Percentiles rank a stretch among this genome's conserved stretches.
Evolutionary conservation across 495 filamentous ascomycete genomes (phyloP).

Genomic region (Penicillium coffeae): DNA sequence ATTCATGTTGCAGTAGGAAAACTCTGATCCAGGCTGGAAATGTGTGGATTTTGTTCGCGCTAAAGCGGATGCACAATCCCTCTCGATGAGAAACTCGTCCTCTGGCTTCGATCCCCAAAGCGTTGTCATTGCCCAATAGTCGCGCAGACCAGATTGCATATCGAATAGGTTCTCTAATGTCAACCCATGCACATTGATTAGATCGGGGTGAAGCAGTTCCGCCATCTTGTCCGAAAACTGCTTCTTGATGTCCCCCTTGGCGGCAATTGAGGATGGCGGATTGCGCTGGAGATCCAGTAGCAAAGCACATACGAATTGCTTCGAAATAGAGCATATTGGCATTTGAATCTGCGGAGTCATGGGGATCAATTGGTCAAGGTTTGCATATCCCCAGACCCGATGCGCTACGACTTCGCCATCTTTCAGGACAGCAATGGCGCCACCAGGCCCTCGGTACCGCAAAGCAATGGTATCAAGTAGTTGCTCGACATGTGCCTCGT

Average conservation of each 20-base stretch:
- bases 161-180: constrained; percentile 24
- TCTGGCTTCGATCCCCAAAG: constrained; percentile 31
- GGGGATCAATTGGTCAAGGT: constrained; percentile 22
- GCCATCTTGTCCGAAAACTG: constrained; percentile 18
- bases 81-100: constrained; percentile 21
- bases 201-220: constrained; percentile 18
- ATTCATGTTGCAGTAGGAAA: constrained; percentile 32
- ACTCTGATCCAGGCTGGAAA: constrained; percentile 29
- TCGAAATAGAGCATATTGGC: constrained; percentile 36
- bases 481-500: constrained; percentile 5
- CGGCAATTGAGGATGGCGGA: constrained; percentile 15
- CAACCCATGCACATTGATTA: constrained; percentile 12
- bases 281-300: constrained; percentile 26
- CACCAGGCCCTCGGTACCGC: constrained; percentile 24
- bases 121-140: constrained; percentile 36
- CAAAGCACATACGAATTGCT: constrained; percentile 31
- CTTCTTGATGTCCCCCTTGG: constrained; percentile 15
- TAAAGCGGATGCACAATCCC: constrained; percentile 16
- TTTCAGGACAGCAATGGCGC: constrained; percentile 26
- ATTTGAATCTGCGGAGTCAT: constrained; percentile 21
- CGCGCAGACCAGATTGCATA: constrained; percentile 34
- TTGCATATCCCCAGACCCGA: constrained; percentile 31
- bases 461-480: constrained; percentile 12
- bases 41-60: constrained; percentile 26
- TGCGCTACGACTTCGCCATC: constrained; percentile 26